Base-by-base conservation (phyloP, 805 yeast species). In the Candida maesae region DNA sequence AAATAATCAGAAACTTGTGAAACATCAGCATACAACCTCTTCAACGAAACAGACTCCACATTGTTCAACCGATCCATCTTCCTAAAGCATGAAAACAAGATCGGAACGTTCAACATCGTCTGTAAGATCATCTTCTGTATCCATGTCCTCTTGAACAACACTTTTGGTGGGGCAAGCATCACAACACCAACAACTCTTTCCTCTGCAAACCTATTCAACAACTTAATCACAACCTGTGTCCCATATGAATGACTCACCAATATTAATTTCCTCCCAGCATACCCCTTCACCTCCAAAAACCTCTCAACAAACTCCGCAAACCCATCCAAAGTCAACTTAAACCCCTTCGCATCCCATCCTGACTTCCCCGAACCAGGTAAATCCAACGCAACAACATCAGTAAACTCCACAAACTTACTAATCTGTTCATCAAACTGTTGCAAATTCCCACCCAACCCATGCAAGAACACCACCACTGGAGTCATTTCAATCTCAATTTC, bases 391-490 rank as follows among this genome's bases (percentile, higher is more conserved):
- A 84, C 55, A 15, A 88, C 73, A 41, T 78, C 81, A 45, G 78
- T 74, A 46, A 14, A 35, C 30, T 79, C 74, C 49, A 76, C 79
- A 49, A 85, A 75, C 38, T 77, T 67, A 20, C 78, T 80, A 28
- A 86, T 64, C 34, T 50, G 53, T 1, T 82, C 79, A 53, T 85
- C 93, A 59, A 90, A 90, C 59, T 89, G 96, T 17, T 87, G 77
- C 57, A 85, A 67, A 52, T 81, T 91, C 2, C 98, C 98, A 2
- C 97, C 98, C 16, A 91, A 61, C 0, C 98, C 98, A 65, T 89
- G 97, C 15, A 90, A 56, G 42, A 88, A 76, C 2, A 87, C 62
- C 6, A 84, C 60, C 2, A 80, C 65, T 0, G 95, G 95, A 30
- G 78, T 56, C 12, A 69, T 61, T 29, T 68, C 60, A 28, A 78